Evolutionary conservation across 192 early-diverging fungal species (phyloP), one percentile per base, ranked within the genome.

Genomic region (Coemansia sp.): DNA sequence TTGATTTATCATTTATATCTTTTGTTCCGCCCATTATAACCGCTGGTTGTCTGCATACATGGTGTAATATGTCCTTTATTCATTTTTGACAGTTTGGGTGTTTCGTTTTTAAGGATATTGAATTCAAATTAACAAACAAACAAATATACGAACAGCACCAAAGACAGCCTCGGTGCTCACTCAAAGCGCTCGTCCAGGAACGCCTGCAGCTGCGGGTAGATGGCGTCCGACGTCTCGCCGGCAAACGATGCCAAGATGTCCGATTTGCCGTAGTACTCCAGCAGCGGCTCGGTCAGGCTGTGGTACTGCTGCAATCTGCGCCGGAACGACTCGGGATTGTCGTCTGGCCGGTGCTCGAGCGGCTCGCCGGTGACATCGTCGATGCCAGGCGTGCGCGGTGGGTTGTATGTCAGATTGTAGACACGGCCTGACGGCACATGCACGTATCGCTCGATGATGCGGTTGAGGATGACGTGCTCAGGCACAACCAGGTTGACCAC

Each of bases 331-430:
- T 94, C 89, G 26, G 86, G 81, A 45, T 89, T 91, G 50, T 95
- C 93, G 66, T 95, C 95, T 4, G 87, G 77, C 5, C 95, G 80
- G 54, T 91, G 88, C 28, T 86, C 79, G 28, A 98, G 72, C 15
- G 83, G 85, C 60, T 98, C 95, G 22, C 93, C 92, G n/a, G 95
- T 98, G 9, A 92, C 68, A 58, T 98, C 95, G 60, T 98, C 95
- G 9, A 76, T 13, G 10, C 93, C 93, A 11, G 71, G 45, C 9
- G 70, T 60, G 47, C 84, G 87, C 3, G 95, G 95, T 29, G 95
- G 94, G 51, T 97, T 98, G 69, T 94, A 98, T 5, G 77, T 80
- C 52, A 91, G 49, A 51, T 98, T 97, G 77, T 98, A 98, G 10
- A 94, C 92, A 4, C 95, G 81, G 4, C 95, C 95, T 30, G 87